Base-by-base conservation (phyloP, 2,329 filamentous ascomycete species). In the Epichloe sylvatica region DNA sequence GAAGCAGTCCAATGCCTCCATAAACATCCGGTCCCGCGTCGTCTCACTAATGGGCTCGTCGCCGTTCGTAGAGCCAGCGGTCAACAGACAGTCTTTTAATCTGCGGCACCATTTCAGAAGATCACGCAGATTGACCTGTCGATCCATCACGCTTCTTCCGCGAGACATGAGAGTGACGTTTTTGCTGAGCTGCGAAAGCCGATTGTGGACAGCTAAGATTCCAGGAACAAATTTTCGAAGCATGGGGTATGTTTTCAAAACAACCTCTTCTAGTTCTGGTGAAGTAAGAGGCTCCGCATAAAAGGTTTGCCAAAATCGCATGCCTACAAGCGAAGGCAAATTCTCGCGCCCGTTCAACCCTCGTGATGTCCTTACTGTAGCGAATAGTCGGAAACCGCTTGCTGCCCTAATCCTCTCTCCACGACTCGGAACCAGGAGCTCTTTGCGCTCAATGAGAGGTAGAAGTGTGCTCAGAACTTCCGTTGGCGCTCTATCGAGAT, bases 1-100 rank as follows among this genome's bases (percentile, higher is more conserved):
- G 64, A 98, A 97, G 61, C 90, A 94, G 65, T 98, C 92, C 47
- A 92, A 76, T 0, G 89, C 86, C 62, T 98, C 92, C 69, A 95
- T 78, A 60, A 96, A 96, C 66, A 97, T 94, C 58, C 84, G 81
- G 59, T 96, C 84, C 55, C 79, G 74, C 0, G 78, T 78, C 2
- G 76, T 77, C 58, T 91, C 85, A n/a, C 74, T 80, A 21, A 89
- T 78, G 0, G 83, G 73, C 62, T 92, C 85, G 19, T 78, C 73
- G 11, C 81, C 80, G 23, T 77, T 83, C 55, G 76, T 82, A 21
- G 80, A 79, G 1, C 81, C 78, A 11, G 76, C 71, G 8, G 73
- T 65, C 49, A 74, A 60, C 21, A 96, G 70, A 15, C 88, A 77
- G 47, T 77, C 72, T 46, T 81, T 74, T 21, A 96, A 71, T 52